Evolutionary conservation across 768 basidiomycete species (phyloP), one percentile per base, ranked within the genome.

Genomic region (Mycena rebaudengoi): DNA sequence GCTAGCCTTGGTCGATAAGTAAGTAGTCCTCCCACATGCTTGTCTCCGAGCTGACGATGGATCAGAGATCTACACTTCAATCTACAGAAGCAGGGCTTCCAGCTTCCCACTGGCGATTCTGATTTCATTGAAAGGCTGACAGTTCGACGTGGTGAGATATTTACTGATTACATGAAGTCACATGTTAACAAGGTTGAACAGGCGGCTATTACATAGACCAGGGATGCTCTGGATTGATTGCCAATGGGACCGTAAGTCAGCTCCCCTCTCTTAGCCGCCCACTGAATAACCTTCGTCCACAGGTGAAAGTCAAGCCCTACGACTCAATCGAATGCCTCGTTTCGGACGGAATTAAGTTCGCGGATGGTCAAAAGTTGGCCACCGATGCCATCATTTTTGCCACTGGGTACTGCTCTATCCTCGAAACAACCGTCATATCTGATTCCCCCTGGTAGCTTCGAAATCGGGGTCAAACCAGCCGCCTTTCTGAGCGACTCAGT

Each of bases 121-220:
- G 52, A 54, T 41, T 54, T 53, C 21, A 51, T 51, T 16, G 49
- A 54, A 28, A 10, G 39, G 28, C 52, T 54, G 4, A 54, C 52
- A 10, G 35, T 41, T n/a, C 39, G 49, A 7, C 49, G 49, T 21
- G 49, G 49, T 51, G 16, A 3, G 49, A n/a, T n/a, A n/a, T 14
- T 37, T 29, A 4, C 23, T n/a, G 21, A 33, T 35, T 21, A 7
- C 13, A n/a, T 7, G 7, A 7, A 18, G 6, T 18, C 20, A 10
- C 29, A 16, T 12, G 3, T 50, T 50, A 18, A 33, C 0, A 51
- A 18, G n/a, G 23, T 12, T n/a, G 2, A 3, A 4, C 39, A 54
- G 52, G 52, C 20, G 52, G 52, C 2, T 54, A 41, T 23, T 54
- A 54, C 14, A 54, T 54, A 28, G 39, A 54, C 40, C 52, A 54